phyloP scores from a whole-genome alignment of 768 basidiomycete genomes.

The Suillus ampliporus region DNA sequence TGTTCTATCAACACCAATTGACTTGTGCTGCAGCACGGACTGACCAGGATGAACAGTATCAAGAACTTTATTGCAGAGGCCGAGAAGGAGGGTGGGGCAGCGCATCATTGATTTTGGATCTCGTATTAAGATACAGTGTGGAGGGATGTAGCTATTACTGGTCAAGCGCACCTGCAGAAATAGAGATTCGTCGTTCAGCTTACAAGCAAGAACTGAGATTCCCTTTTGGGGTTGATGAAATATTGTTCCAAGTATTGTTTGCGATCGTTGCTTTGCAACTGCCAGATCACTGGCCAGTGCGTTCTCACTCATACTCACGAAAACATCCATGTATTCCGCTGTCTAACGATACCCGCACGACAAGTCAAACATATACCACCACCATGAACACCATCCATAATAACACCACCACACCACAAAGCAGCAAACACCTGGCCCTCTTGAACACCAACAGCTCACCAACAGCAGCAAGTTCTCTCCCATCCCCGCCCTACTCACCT shows the following conservation, averaged over 20 bases:
- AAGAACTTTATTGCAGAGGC: constrained; percentile 81
- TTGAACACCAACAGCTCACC: background rate
- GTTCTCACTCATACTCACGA: background rate
- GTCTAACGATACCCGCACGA: background rate
- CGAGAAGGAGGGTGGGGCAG: constrained; percentile 70
- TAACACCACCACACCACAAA: background rate
- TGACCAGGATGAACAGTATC: constrained; percentile 68
- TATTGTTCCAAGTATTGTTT: background rate
- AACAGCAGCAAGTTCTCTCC: constrained; percentile 6
- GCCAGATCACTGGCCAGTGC: background rate
- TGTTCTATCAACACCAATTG: constrained; percentile 27
- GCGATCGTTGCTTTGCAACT: constrained; percentile 5
- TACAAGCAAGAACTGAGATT: background rate
- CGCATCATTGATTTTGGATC: constrained; percentile 30
- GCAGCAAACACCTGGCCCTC: background rate
- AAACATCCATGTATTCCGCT: background rate
- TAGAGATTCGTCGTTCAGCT: too few species aligned
- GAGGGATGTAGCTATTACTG: too few species aligned
- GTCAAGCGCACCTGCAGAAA: constrained; percentile 6
- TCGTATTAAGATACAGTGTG: background rate
- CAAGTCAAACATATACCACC: background rate
- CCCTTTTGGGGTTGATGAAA: background rate
- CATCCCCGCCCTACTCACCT: constrained; percentile 5
- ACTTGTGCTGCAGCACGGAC: constrained; percentile 41
- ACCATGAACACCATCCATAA: background rate